phyloP scores from a whole-genome alignment of 2,329 filamentous ascomycete species.

The Colletotrichum agaves region DNA sequence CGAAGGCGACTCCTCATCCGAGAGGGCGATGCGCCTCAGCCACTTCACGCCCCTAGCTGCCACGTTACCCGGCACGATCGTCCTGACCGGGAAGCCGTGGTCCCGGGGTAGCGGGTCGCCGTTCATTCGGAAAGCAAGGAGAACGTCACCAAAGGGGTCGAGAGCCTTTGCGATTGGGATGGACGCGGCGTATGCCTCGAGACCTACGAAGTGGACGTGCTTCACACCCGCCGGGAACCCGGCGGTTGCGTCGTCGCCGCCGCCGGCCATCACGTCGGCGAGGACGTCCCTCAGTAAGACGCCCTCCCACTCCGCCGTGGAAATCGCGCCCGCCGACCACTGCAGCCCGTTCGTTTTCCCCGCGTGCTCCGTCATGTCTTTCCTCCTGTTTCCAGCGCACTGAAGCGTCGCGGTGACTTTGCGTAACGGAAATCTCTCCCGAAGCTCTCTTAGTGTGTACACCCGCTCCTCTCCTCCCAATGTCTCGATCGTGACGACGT shows the following conservation, averaged over 20 bases:
- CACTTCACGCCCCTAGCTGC: too few species aligned
- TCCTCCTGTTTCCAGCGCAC: too few species aligned
- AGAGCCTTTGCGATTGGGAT: conserved; percentile 54
- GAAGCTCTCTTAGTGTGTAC: too few species aligned
- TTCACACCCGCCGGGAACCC: conserved; percentile 46
- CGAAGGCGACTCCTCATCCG: too few species aligned
- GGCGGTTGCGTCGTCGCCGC: background rate
- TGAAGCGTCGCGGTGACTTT: too few species aligned
- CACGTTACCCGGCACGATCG: conserved; percentile 56
- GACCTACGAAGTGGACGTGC: conserved; percentile 51
- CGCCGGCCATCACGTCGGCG: conserved; percentile 46
- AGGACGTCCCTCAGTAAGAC: conserved; percentile 57
- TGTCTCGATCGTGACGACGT: too few species aligned
- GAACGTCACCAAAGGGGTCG: conserved; percentile 55
- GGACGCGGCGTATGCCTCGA: conserved; percentile 54
- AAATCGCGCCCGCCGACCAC: conserved; percentile 59
- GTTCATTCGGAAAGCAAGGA: conserved; percentile 64
- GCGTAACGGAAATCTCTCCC: too few species aligned
- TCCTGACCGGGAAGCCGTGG: conserved; percentile 60
- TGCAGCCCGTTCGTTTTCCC: conserved; percentile 58
- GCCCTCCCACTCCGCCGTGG: conserved; percentile 58
- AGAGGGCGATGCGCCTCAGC: too few species aligned
- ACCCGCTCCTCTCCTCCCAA: too few species aligned
- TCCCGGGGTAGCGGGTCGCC: conserved; percentile 58
- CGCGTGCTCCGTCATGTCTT: background rate